Base-by-base conservation (phyloP, 805 yeast genomes). In the Blastobotrys parvus region DNA sequence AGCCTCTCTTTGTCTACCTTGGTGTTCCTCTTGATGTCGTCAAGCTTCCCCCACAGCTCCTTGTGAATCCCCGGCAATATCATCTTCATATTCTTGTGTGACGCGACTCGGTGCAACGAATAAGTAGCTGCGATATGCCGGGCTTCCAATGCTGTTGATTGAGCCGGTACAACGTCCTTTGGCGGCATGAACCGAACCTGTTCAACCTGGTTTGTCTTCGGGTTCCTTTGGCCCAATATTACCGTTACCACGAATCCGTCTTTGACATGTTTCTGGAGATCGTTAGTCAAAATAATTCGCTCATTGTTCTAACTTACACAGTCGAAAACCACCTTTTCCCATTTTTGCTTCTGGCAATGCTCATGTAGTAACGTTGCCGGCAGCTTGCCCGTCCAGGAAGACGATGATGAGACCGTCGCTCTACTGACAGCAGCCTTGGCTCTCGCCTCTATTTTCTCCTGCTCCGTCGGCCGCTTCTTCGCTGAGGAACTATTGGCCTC, bases 311-410 rank as follows among this genome's bases (percentile, higher is more conserved):
- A 46, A 48, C 62, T 58, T 35, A 64, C 71, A 83, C 82, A 80
- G 39, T 84, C 89, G 52, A 86, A 85, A 18, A 74, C 79, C 3
- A 86, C 94, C 51, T 80, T 81, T 45, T 80, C 82, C 98, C 98
- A 90, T 62, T 87, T 86, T 46, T 75, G 78, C 58, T 81, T 83
- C 59, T 86, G 96, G 49, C 92, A 83, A 50, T 79, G 81, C 56
- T 90, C 98, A 55, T 86, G 86, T 3, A 90, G 70, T 15, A 90
- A 62, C 0, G 92, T 79, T 2, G 84, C 87, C 0, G 98, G 97
- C 13, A 90, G 68, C 55, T 90, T 90, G 1, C 98, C 98, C 0
- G 96, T 88, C 96, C 96, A 88, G 22, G 90, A 86, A 4, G 48
- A 42, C 13, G 45, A 39, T 13, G 43, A 32, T 13, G 52, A 44